A percentile compares a stretch with the other conserved stretches of the same genome.
Conservation (phyloP, 1,284 basidiomycete species). For the Trichosporon coremiiforme region DNA sequence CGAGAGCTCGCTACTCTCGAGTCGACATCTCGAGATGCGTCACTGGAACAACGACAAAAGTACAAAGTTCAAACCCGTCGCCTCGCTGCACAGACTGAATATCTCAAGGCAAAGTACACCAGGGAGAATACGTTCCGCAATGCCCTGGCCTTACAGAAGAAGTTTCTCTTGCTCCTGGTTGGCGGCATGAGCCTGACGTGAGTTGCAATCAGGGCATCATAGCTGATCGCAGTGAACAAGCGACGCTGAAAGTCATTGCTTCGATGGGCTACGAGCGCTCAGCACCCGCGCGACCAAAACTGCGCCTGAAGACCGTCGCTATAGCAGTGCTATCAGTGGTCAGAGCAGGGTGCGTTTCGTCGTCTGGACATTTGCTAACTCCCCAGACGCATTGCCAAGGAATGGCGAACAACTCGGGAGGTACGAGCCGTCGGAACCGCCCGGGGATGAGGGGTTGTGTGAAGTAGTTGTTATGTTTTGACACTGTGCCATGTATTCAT, state of each 20-base stretch:
- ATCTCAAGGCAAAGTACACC: slow-evolving; percentile 87
- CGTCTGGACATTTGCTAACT: neutral
- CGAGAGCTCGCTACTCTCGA: slow-evolving; percentile 4
- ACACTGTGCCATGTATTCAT: neutral
- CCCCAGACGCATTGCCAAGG: slow-evolving; percentile 16
- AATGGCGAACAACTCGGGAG: slow-evolving; percentile 17
- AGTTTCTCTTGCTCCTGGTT: slow-evolving; percentile 62
- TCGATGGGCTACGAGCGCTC: slow-evolving; percentile 69
- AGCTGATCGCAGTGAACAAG: slow-evolving; percentile 65
- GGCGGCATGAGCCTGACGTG: slow-evolving; percentile 71
- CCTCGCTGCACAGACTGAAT: slow-evolving; percentile 67
- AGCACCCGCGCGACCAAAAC: slow-evolving; percentile 53
- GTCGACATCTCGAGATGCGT: neutral
- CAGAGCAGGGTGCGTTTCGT: slow-evolving; percentile 64
- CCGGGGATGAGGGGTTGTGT: neutral
- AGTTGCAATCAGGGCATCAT: slow-evolving; percentile 33
- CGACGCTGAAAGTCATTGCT: slow-evolving; percentile 75
- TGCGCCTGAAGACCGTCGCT: slow-evolving; percentile 65
- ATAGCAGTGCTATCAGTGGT: slow-evolving; percentile 67
- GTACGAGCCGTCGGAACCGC: neutral
- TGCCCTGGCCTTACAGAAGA: slow-evolving; percentile 82
- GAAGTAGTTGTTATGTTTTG: neutral
- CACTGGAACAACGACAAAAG: slow-evolving; percentile 35
- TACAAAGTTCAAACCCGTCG: slow-evolving; percentile 46
- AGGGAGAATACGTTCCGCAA: slow-evolving; percentile 80